phyloP scores from a whole-genome alignment of 2,329 filamentous ascomycete species.

The Cercospora citrullina region DNA sequence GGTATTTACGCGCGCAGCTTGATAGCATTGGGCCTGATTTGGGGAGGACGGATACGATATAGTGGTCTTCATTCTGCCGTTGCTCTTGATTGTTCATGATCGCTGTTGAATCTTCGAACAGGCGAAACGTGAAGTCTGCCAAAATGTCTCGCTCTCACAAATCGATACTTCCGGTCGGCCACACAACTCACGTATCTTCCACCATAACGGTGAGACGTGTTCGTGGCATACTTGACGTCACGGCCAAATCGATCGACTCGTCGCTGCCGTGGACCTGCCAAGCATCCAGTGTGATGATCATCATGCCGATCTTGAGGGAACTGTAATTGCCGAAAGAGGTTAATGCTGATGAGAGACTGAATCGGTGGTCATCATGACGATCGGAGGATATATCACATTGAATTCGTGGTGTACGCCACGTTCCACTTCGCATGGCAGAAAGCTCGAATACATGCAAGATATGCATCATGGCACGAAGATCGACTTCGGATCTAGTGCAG shows the following conservation, averaged over 20 bases:
- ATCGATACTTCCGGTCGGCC: neutral
- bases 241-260: neutral
- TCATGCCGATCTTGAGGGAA: neutral
- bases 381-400: neutral
- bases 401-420: neutral
- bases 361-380: neutral
- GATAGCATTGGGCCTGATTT: neutral
- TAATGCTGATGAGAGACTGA: neutral
- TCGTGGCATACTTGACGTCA: neutral
- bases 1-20: neutral
- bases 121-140: neutral
- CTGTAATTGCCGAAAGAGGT: neutral
- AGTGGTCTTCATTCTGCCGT: neutral
- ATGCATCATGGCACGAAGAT: neutral
- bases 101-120: neutral
- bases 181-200: neutral
- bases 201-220: neutral
- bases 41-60: neutral
- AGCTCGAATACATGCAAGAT: neutral
- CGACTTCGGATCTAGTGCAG: neutral
- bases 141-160: neutral
- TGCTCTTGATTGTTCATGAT: neutral
- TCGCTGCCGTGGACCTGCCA: neutral
- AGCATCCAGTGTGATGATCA: neutral
- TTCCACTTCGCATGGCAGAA: neutral